Evolutionary conservation across 371 early-diverging fungal genomes (phyloP).

Genomic region (Syncephalastrum racemosum): DNA sequence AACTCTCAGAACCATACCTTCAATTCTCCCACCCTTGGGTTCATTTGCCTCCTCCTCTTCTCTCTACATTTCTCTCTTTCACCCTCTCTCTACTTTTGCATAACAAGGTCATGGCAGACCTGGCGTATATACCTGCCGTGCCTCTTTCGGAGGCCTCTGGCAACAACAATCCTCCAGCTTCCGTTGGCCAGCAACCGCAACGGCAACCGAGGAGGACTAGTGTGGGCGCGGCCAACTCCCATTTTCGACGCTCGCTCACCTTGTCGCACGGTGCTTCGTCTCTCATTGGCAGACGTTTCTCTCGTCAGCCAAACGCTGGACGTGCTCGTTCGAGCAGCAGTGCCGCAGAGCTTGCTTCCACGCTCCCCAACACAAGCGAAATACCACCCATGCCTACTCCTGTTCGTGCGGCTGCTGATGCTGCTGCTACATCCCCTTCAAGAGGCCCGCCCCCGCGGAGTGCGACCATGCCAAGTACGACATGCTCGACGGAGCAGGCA

Average conservation of each 20-base stretch:
- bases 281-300: constrained; percentile 12
- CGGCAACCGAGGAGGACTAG: background rate
- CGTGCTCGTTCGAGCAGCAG: constrained; percentile 3
- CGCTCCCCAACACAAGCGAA: background rate
- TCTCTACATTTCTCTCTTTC: constrained; percentile 2
- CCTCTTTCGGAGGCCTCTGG: background rate
- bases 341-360: background rate
- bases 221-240: background rate
- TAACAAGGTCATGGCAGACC: constrained; percentile 9
- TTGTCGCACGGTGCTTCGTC: constrained; percentile 18
- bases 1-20: no score
- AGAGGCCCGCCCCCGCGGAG: background rate
- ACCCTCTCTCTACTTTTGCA: background rate
- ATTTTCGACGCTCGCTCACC: constrained; percentile 13
- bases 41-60: background rate
- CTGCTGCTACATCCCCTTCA: background rate
- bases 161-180: constrained; percentile 6
- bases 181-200: constrained; percentile 2
- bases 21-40: constrained; percentile 11
- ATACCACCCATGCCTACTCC: background rate
- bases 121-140: constrained; percentile 10
- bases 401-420: background rate
- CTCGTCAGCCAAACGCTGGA: constrained; percentile 9
- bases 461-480: constrained; percentile 1
- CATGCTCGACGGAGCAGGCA: background rate